phyloP scores from a whole-genome alignment of 345 rosid genomes.

The Physaria fendleri region DNA sequence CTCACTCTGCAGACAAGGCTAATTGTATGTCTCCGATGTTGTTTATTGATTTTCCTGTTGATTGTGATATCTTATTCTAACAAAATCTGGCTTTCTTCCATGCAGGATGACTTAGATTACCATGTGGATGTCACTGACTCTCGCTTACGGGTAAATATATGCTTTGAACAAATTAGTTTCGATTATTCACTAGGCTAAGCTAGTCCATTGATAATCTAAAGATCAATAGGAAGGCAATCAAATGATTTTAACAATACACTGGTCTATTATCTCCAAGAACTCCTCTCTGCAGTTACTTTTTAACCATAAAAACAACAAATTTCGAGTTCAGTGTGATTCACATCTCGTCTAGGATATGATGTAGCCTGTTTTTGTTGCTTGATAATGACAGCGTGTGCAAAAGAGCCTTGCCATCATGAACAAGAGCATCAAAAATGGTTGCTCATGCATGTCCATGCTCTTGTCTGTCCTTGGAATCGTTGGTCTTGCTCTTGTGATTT shows the following conservation, averaged over 20 bases:
- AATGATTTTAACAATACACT: not conserved
- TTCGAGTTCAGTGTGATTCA: not conserved
- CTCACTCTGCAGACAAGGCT: slow-evolving; percentile 87
- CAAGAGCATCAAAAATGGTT: slow-evolving; percentile 86
- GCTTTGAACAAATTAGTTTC: not conserved
- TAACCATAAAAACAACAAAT: not conserved
- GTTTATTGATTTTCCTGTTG: not conserved
- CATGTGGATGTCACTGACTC: slow-evolving; percentile 90
- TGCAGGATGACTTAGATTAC: slow-evolving; percentile 88
- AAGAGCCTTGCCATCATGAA: slow-evolving; percentile 85
- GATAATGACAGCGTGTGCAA: slow-evolving; percentile 71
- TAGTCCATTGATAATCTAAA: not conserved
- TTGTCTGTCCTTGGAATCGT: slow-evolving; percentile 73
- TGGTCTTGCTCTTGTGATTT: slow-evolving; percentile 60
- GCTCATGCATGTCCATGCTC: slow-evolving; percentile 88
- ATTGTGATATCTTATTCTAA: not conserved
- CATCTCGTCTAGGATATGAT: not conserved
- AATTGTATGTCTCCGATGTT: slow-evolving; percentile 46
- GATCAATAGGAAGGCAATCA: not conserved
- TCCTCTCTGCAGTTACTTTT: not conserved
- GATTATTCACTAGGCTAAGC: not conserved
- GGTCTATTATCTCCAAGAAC: not conserved
- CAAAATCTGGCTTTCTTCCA: not conserved
- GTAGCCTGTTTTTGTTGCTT: slow-evolving; percentile 11
- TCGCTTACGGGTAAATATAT: slow-evolving; percentile 59